Conservation (phyloP, 495 filamentous ascomycete species). For the Immersiella caudata region DNA sequence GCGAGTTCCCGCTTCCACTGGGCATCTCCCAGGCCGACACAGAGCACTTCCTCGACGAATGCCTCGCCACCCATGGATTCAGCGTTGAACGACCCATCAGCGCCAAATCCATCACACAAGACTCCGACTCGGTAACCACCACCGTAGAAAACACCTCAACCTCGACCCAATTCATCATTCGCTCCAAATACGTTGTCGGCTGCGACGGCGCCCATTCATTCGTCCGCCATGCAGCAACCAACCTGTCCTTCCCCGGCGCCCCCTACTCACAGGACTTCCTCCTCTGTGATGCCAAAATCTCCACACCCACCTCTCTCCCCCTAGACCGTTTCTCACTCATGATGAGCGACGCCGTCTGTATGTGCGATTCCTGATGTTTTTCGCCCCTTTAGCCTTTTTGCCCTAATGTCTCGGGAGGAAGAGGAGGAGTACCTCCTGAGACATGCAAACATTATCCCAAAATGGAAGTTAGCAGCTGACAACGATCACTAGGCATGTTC, state of each 20-base stretch:
- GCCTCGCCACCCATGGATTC: slow-evolving; percentile 36
- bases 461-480: too few relatives aligned
- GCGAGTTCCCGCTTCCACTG: slow-evolving; percentile 41
- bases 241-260: slow-evolving; percentile 48
- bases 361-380: too few relatives aligned
- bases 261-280: slow-evolving; percentile 49
- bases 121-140: slow-evolving; percentile 39
- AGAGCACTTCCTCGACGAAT: slow-evolving; percentile 44
- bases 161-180: slow-evolving; percentile 27
- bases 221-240: slow-evolving; percentile 42
- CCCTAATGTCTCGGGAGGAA: too few relatives aligned
- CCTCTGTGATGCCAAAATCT: slow-evolving; percentile 47
- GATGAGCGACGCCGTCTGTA: slow-evolving; percentile 34
- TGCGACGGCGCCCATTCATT: slow-evolving; percentile 51
- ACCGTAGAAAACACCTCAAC: slow-evolving; percentile 30
- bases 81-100: slow-evolving; percentile 41
- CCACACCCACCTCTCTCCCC: slow-evolving; percentile 33
- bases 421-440: too few relatives aligned
- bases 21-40: slow-evolving; percentile 48
- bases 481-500: too few relatives aligned
- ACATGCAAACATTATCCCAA: too few relatives aligned
- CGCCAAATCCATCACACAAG: slow-evolving; percentile 40
- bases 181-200: slow-evolving; percentile 48
- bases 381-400: too few relatives aligned
- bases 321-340: slow-evolving; percentile 33